These are phyloP conservation scores for Malus domestica DNA, from an alignment of 306 rosid genomes.

Conservation along the genomic window DNA sequence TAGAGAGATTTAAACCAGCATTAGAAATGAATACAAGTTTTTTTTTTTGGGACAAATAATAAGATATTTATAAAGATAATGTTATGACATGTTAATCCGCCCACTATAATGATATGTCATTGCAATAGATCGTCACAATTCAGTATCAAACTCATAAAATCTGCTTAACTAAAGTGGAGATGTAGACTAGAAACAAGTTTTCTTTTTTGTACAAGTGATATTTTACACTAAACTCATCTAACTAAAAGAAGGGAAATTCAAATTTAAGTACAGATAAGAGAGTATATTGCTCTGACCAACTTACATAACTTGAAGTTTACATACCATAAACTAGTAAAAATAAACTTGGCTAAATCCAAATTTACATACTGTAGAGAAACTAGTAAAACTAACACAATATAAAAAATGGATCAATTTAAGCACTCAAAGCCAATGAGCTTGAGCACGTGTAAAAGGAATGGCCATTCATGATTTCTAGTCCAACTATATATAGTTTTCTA, in stretches of 20 bases:
- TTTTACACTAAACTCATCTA: neutral
- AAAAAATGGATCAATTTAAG: neutral
- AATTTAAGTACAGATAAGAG: no score
- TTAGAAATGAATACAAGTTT: neutral
- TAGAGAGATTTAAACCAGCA: neutral
- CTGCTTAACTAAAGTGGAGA: no score
- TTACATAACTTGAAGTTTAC: neutral
- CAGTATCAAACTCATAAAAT: neutral
- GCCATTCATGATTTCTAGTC: slow-evolving; percentile 10
- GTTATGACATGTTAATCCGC: neutral
- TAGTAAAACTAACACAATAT: neutral
- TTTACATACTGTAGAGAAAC: neutral
- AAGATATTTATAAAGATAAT: no score
- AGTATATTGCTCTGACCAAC: no score
- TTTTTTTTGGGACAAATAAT: no score
- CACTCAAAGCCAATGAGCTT: slow-evolving; percentile 7
- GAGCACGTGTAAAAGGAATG: slow-evolving; percentile 36
- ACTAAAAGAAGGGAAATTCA: neutral
- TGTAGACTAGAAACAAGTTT: neutral
- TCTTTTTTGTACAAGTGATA: no score
- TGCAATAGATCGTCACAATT: no score
- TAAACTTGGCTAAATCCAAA: neutral
- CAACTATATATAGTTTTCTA: slow-evolving; percentile 14
- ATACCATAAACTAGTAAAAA: neutral
- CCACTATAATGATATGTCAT: neutral